phyloP scores from a whole-genome alignment of 768 basidiomycete species.

The Xerocomus potaroensis region DNA sequence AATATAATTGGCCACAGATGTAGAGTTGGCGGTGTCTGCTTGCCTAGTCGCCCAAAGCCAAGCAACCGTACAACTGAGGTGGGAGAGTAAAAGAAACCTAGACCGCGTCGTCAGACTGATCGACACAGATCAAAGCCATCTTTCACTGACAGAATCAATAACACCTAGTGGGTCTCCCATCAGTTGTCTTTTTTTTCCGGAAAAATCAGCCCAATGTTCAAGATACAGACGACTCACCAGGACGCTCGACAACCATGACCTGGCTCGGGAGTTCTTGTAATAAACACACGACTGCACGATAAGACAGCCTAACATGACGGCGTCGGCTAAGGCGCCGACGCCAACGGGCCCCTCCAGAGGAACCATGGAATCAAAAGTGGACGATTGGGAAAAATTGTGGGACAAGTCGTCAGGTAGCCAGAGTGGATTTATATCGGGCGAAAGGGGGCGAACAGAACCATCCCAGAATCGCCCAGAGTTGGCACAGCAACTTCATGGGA shows the following conservation, averaged over 20 bases:
- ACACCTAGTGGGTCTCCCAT: slow-evolving; percentile 9
- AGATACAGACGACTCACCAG: slow-evolving; percentile 14
- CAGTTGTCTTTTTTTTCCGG: neutral
- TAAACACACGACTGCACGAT: slow-evolving; percentile 26
- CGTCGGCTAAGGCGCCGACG: slow-evolving; percentile 19
- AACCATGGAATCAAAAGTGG: slow-evolving; percentile 10
- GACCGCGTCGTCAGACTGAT: slow-evolving; percentile 4
- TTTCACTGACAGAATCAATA: slow-evolving; percentile 17
- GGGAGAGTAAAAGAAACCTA: slow-evolving; percentile 15
- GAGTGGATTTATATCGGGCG: slow-evolving; percentile 15
- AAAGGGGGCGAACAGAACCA: slow-evolving; percentile 7
- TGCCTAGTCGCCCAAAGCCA: slow-evolving; percentile 20
- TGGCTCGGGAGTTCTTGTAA: slow-evolving; percentile 17
- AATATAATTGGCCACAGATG: slow-evolving; percentile 9
- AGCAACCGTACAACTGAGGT: slow-evolving; percentile 13
- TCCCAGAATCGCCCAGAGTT: slow-evolving; percentile 4
- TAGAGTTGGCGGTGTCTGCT: neutral
- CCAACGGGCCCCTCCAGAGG: slow-evolving; percentile 26
- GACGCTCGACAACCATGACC: slow-evolving; percentile 10
- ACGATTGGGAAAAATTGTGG: neutral
- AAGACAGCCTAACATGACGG: slow-evolving; percentile 22
- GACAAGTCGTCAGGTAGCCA: neutral
- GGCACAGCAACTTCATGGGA: slow-evolving; percentile 12
- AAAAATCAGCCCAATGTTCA: neutral
- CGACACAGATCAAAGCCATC: neutral